Evolutionary conservation across 805 yeast genomes (phyloP), one percentile per base, ranked within the genome.

Genomic region (Scheffersomyces lignosus): DNA sequence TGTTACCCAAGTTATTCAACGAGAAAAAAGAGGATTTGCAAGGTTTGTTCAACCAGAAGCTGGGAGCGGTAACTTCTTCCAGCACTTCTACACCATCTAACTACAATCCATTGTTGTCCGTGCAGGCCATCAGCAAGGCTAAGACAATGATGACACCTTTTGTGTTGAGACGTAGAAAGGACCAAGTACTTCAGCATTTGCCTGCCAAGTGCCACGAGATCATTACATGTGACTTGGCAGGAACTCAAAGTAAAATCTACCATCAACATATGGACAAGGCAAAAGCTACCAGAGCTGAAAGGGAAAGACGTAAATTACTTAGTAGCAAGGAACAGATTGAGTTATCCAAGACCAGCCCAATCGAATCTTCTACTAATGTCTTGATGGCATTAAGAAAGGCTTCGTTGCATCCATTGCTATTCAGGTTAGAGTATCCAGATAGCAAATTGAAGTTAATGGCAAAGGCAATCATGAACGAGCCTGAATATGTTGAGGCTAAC

Each of bases 121-220:
- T 83, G 47, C 95, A 91, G 63, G 95, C 99, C 0, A 89, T 93
- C 44, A 75, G 81, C 23, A 86, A 89, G 55, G 99, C 99, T 3
- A 88, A 87, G 58, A 84, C 93, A 4, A 91, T 93, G 97, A 91
- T 93, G 98, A 85, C 95, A 2, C 99, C 99, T 3, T 93, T 93
- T 66, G 91, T 93, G 6, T 68, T 93, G 52, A 77, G 99, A 62
- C 80, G 99, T 58, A 83, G 83, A 56, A 93, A 93, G 65, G 86
- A 78, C 38, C 97, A 91, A 62, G 99, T 93, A 5, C 73, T 93
- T 60, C 79, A 86, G 55, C 91, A 93, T 56, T 69, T 93, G 40
- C 99, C 99, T 1, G 71, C 75, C 20, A 93, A 93, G 56, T 64
- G 69, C 37, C 87, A 83, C 40, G 65, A 64, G 30, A 74, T 85